Conservation (phyloP, 306 rosid species). For the Vicia villosa region DNA sequence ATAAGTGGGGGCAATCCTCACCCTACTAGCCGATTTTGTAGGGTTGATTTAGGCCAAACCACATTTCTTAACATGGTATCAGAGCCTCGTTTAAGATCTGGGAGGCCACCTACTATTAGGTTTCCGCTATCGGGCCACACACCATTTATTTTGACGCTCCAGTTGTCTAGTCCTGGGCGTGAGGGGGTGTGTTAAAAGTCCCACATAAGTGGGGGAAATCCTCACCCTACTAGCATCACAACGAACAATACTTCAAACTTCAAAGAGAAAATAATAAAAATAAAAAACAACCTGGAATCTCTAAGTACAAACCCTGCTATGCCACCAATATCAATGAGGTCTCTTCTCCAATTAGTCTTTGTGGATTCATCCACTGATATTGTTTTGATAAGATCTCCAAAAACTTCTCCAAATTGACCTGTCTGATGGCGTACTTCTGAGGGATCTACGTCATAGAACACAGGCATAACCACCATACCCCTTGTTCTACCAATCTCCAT, state of each 20-base stretch:
- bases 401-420: slow-evolving; percentile 3
- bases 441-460: slow-evolving; percentile 23
- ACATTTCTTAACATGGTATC: too few relatives aligned
- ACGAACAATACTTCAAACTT: neutral
- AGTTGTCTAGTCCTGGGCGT: too few relatives aligned
- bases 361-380: neutral
- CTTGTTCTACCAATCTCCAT: neutral
- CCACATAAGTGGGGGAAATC: too few relatives aligned
- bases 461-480: slow-evolving; percentile 7
- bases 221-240: too few relatives aligned
- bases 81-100: too few relatives aligned
- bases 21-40: too few relatives aligned
- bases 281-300: slow-evolving; percentile 14
- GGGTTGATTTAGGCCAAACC: too few relatives aligned
- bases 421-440: slow-evolving; percentile 6
- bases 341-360: neutral
- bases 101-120: too few relatives aligned
- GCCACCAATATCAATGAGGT: neutral
- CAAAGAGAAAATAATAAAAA: neutral
- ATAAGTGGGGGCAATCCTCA: too few relatives aligned
- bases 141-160: too few relatives aligned
- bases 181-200: too few relatives aligned
- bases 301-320: neutral
- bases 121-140: too few relatives aligned
- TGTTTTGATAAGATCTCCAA: neutral